Evolutionary conservation across 306 rosid species (phyloP), one percentile per base, ranked within the genome.

Genomic region (Crotalaria pallida): DNA sequence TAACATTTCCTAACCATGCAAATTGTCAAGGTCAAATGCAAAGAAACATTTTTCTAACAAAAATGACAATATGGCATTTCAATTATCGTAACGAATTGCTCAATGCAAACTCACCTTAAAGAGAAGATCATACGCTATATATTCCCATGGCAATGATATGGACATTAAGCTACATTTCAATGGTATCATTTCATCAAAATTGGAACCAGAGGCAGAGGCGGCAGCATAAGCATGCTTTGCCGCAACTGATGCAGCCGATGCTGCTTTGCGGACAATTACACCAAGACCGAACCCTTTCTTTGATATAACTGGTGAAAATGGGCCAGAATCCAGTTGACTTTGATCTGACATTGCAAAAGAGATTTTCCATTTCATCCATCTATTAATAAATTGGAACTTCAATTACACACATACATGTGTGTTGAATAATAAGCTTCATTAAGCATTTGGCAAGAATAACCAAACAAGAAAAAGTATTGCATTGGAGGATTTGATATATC

Each of bases 131-230:
- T 84, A 73, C 7, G 97, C 96, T 53, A 94, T 94, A 76, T 87
- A 75, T 71, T 94, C 99, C 99, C 99, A 94, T 33, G 99, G 96
- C 81, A 94, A 89, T 31, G 97, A 84, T 74, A 94, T 85, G 72
- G 99, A 91, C 96, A 94, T 94, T 60, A 94, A 82, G 84, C 96
- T 87, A 79, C 99, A 94, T 64, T 94, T 94, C 78, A 94, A 87
- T 77, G 99, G 97, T 67, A 91, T 78, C 85, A 89, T 60, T 78
- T 94, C 96, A 70, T 90, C 95, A 60, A 79, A 81, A 66, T 84
- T 45, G 49, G 87, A 58, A 78, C 76, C 69, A 58, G 86, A 78
- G 47, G 92, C 50, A 78, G 96, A 73, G 73, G 96, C 96, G 75
- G 96, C 95, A 24, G 96, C 95, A 80, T 94, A 94, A 56, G 95